These are phyloP conservation scores for Naganishia randhawae DNA, from an alignment of 768 basidiomycete species.

Conservation along the genomic window DNA sequence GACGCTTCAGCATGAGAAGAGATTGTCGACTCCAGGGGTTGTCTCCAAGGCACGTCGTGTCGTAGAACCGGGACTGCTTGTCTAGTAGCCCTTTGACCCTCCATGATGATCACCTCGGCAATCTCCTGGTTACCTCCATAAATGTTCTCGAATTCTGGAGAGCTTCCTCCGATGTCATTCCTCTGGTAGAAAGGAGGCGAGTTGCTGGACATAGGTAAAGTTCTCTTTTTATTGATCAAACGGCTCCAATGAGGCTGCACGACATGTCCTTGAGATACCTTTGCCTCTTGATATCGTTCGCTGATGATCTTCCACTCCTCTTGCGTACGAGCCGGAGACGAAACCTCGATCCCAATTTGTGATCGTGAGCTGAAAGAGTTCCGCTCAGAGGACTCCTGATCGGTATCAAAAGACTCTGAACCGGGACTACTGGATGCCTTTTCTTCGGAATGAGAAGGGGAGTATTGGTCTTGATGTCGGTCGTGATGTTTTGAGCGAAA, in stretches of 20 bases:
- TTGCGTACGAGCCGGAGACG: background rate
- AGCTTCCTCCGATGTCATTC: background rate
- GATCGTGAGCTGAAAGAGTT: background rate
- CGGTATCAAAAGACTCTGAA: background rate
- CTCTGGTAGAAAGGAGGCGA: background rate
- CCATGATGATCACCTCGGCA: background rate
- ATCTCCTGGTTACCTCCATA: background rate
- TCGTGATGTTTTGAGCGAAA: background rate
- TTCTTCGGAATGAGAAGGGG: background rate
- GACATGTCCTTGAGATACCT: background rate
- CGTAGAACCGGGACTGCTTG: background rate
- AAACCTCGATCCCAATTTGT: background rate
- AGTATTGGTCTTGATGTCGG: background rate
- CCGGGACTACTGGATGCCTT: background rate
- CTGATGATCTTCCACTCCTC: slow-evolving; percentile 9
- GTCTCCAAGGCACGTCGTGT: background rate
- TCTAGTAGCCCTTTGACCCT: background rate
- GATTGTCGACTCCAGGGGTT: background rate
- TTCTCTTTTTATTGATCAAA: background rate
- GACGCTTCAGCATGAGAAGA: background rate
- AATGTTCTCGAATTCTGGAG: background rate
- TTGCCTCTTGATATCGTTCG: background rate
- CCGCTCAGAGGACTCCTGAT: background rate
- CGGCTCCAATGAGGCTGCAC: background rate
- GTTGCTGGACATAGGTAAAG: background rate